Percentiles rank a stretch among this genome's conserved stretches.
These are phyloP conservation scores for Sporothrix inflata DNA, from an alignment of 2,329 filamentous ascomycete genomes.

Conservation along the genomic window DNA sequence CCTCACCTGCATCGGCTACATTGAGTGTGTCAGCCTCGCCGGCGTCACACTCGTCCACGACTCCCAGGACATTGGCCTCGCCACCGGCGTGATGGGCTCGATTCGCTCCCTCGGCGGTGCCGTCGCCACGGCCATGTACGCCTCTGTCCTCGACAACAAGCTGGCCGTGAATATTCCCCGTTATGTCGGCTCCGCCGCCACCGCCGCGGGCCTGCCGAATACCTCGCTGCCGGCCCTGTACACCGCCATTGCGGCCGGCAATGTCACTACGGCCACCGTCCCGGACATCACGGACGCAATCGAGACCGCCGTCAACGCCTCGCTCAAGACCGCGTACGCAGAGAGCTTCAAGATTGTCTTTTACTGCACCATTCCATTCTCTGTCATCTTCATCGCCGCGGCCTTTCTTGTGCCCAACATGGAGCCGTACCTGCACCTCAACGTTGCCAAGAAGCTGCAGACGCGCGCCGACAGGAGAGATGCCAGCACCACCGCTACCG, in stretches of 20 bases:
- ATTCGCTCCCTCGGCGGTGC: slow-evolving; percentile 49
- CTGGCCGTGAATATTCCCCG: slow-evolving; percentile 41
- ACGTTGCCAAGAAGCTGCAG: slow-evolving; percentile 51
- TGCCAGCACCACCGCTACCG: too few species aligned
- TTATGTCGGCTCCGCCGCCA: slow-evolving; percentile 43
- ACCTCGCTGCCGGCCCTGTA: slow-evolving; percentile 42
- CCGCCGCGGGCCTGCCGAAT: slow-evolving; percentile 43
- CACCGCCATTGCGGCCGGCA: slow-evolving; percentile 40
- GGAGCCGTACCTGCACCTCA: slow-evolving; percentile 47
- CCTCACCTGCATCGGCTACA: slow-evolving; percentile 40
- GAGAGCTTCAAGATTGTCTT: slow-evolving; percentile 51
- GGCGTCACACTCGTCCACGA: slow-evolving; percentile 52
- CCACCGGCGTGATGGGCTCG: slow-evolving; percentile 49
- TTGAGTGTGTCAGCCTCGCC: too few species aligned
- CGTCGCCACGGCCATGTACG: slow-evolving; percentile 44
- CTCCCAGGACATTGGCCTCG: slow-evolving; percentile 52
- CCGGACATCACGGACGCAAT: slow-evolving; percentile 43
- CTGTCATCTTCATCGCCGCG: slow-evolving; percentile 44
- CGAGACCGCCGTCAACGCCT: slow-evolving; percentile 40
- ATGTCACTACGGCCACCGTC: slow-evolving; percentile 41
- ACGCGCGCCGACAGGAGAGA: slow-evolving; percentile 20
- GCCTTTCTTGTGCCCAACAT: slow-evolving; percentile 48
- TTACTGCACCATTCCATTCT: slow-evolving; percentile 47
- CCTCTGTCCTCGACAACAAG: slow-evolving; percentile 44
- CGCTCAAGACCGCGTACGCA: slow-evolving; percentile 47